Percentiles rank a stretch among this genome's conserved stretches.
Conservation (phyloP, 1,139 yeast genomes). For the Yamadazyma friedrichii region DNA sequence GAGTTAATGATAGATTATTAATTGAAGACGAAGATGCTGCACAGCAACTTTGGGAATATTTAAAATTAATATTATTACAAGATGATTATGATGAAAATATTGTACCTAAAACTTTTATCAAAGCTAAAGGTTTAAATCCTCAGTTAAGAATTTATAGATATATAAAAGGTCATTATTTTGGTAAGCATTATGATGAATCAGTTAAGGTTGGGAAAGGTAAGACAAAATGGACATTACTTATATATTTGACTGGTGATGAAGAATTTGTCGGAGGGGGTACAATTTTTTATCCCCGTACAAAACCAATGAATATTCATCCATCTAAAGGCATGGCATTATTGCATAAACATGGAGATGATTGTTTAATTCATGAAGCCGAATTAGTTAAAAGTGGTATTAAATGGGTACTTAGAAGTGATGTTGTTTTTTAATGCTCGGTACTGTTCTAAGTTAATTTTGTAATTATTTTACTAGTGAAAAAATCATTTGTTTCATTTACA, state of each 20-base stretch:
- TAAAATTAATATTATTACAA: conserved; percentile 31
- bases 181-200: conserved; percentile 63
- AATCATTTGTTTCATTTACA: conserved; percentile 23
- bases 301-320: conserved; percentile 44
- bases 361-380: conserved; percentile 61
- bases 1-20: conserved; percentile 55
- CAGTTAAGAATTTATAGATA: conserved; percentile 59
- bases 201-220: conserved; percentile 33
- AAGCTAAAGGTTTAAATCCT: conserved; percentile 55
- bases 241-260: conserved; percentile 58
- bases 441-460: conserved; percentile 4
- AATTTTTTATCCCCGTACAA: conserved; percentile 44
- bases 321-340: conserved; percentile 57
- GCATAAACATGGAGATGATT: conserved; percentile 69
- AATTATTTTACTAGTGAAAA: conserved; percentile 18
- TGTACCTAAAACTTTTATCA: conserved; percentile 24
- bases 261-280: conserved; percentile 67
- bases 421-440: conserved; percentile 29
- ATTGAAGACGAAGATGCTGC: conserved; percentile 42
- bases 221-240: conserved; percentile 60
- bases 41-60: conserved; percentile 43
- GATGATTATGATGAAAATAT: conserved; percentile 32
- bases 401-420: conserved; percentile 67
- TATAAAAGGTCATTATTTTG: conserved; percentile 58
- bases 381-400: conserved; percentile 53